These are phyloP conservation scores for Gardenia jasminoides DNA, from an alignment of 257 asterid species.

Conservation along the genomic window DNA sequence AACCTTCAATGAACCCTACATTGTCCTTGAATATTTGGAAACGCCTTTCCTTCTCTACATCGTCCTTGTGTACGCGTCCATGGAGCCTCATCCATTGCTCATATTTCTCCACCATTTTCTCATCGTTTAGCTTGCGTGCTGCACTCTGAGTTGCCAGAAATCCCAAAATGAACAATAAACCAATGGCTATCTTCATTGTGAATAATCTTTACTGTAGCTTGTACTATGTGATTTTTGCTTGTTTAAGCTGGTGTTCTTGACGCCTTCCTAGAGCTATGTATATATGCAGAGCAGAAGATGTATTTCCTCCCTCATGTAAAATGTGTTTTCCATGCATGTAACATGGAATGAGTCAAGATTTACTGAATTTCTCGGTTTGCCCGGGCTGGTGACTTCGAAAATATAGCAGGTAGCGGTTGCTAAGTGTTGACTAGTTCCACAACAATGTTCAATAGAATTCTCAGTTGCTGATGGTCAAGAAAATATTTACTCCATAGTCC, in stretches of 20 bases:
- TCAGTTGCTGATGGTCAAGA: neutral
- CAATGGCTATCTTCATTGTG: neutral
- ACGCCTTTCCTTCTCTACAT: constrained; percentile 11
- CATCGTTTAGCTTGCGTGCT: constrained; percentile 4
- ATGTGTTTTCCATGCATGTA: neutral
- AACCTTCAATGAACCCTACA: constrained; percentile 6
- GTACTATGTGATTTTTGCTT: neutral
- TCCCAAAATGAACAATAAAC: constrained; percentile 11
- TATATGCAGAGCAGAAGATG: neutral
- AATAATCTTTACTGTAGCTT: neutral
- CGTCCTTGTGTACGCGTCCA: constrained; percentile 12
- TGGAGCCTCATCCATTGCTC: constrained; percentile 11
- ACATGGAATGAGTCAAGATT: neutral
- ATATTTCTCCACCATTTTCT: neutral
- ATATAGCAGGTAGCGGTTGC: neutral
- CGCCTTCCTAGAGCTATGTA: neutral
- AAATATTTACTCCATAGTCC: too few species aligned
- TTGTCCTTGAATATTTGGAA: constrained; percentile 17
- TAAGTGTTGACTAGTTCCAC: neutral
- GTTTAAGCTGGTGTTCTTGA: too few species aligned
- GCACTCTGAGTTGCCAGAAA: constrained; percentile 1
- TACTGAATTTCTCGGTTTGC: neutral
- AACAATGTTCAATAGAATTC: neutral
- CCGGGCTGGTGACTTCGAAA: constrained; percentile 6
- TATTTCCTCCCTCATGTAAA: too few species aligned